Base-by-base conservation (phyloP, 306 rosid species). In the Quercus wislizeni region DNA sequence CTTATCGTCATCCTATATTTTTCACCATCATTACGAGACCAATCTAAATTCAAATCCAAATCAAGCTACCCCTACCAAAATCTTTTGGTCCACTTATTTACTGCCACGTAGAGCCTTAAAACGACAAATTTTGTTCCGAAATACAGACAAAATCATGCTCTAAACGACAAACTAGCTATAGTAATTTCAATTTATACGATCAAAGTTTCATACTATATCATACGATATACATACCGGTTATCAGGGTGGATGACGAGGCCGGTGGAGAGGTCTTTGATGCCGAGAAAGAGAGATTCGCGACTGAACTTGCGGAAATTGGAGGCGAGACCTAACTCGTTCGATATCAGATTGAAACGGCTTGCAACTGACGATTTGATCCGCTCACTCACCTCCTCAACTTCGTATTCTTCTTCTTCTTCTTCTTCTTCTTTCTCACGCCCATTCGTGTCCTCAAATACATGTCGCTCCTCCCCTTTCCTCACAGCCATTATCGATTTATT, bases 361-460 rank as follows among this genome's bases (percentile, higher is more conserved):
- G 92, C 97, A 13, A 90, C 35, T n/a, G 99, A 91, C 69, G 99
- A 90, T 31, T 79, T 86, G 49, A 92, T 61, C 74, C 91, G 74
- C 0, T 95, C 98, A 7, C 83, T 78, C 30, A 91, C 15, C 25
- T 88, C 88, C 75, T 90, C 90, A 38, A 91, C 78, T 76, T 85
- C 80, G 9, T 85, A 95, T 49, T 91, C 92, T 14, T 74, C 80
- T 61, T 74, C 90, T 3, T 74, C 80, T 61, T 74, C 90, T 3
- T 35, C 90, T 2, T 35, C 69, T 61, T 91, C 92, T 14, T 74
- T 78, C 41, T 74, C 78, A 13, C 52, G 73, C 17, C 52, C 68
- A 54, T 59, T 55, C 33, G 3, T 33, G 1, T 18, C 49, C 8
- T 59, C 71, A 28, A 35, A 75, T 41, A 8, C 11, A 41, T 8